Conservation (phyloP, 2,329 filamentous ascomycete genomes). For the Colletotrichum sp. region DNA sequence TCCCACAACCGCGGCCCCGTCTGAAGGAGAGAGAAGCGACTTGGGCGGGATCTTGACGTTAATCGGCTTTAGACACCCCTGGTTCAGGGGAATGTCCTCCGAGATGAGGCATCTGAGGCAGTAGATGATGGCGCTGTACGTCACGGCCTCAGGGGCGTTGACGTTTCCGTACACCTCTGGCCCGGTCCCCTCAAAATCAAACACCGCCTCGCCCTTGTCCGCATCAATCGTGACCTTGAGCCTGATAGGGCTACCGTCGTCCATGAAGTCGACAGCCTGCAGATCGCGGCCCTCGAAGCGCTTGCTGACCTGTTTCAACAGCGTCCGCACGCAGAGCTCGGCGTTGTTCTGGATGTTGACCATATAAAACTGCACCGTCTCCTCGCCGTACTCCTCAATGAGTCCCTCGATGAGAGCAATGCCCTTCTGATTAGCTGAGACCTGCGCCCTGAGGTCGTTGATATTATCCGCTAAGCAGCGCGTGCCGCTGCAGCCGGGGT, state of each 20-base stretch:
- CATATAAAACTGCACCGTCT: constrained; percentile 87
- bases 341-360: constrained; percentile 80
- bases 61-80: constrained; percentile 80
- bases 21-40: constrained; percentile 77
- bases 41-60: constrained; percentile 75
- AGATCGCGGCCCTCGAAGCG: constrained; percentile 75
- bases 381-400: constrained; percentile 78
- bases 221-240: constrained; percentile 78
- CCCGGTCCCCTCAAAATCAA: constrained; percentile 82
- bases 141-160: constrained; percentile 83
- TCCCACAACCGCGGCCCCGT: constrained; percentile 80
- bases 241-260: constrained; percentile 79
- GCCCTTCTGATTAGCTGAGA: constrained; percentile 84
- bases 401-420: constrained; percentile 80
- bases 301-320: constrained; percentile 74
- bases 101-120: constrained; percentile 80
- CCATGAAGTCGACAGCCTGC: constrained; percentile 80
- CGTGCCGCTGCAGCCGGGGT: constrained; percentile 79
- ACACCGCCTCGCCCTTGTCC: constrained; percentile 76
- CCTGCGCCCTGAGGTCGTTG: constrained; percentile 83
- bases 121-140: constrained; percentile 87
- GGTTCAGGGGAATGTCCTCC: constrained; percentile 83
- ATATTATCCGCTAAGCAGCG: constrained; percentile 81
- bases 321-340: constrained; percentile 73
- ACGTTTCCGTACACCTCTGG: constrained; percentile 82